Evolutionary conservation across 2,329 filamentous ascomycete species (phyloP), one percentile per base, ranked within the genome.

Genomic region (Fusarium sambucinum): DNA sequence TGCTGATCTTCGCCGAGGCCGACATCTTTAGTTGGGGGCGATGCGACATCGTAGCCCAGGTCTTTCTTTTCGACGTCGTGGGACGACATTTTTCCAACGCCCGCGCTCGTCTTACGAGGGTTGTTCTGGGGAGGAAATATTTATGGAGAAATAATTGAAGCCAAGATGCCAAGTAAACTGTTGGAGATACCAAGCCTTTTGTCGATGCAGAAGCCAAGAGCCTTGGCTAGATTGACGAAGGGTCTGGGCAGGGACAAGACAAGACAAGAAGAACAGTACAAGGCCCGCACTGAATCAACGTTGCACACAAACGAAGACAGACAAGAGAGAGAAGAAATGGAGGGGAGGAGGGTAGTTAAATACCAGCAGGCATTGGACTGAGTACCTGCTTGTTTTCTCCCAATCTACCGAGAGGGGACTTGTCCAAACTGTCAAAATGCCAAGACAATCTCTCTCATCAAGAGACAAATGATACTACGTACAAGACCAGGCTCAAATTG

Each of bases 1-100:
- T 80, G 79, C 42, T 78, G 73, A 54, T 73, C 63, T 23, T 76
- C 73, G n/a, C 61, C 63, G 51, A 55, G 41, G 32, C 42, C 62
- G n/a, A 42, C 33, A 46, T 66, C 54, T 30, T 73, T 55, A 41
- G 47, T 50, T 25, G 59, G 37, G 4, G 64, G 54, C 12, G 21
- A 45, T 16, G 60, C n/a, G 44, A 50, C 59, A 62, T 74, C 68
- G 48, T 73, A 70, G 50, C 72, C 72, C 19, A 73, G 19, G 25
- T 68, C 61, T 14, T 63, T 69, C 72, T 74, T 74, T 51, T 74
- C 72, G 59, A 69, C 64, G 67, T 74, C 72, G 46, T 67, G 56
- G 41, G 62, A 57, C 45, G 58, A 40, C 53, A 38, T 67, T 27
- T 50, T 42, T 47, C 35, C 35, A 38, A 21, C 11, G 14, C 35